phyloP scores from a whole-genome alignment of 495 filamentous ascomycete species.

The Aspergillus asperescens region DNA sequence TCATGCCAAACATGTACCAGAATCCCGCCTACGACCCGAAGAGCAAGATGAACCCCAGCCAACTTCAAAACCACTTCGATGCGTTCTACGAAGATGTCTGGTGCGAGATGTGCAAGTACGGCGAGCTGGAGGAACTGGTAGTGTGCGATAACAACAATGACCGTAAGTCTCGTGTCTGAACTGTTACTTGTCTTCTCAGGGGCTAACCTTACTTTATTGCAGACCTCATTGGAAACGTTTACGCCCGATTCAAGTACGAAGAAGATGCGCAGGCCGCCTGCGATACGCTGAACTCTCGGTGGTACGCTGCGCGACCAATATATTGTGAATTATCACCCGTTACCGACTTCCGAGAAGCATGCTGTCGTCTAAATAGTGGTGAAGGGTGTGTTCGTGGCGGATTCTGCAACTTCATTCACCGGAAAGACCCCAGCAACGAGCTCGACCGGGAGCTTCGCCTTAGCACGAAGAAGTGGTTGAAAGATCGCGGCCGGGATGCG shows the following conservation, averaged over 20 bases:
- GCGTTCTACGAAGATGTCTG: slow-evolving; percentile 99
- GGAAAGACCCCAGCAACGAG: slow-evolving; percentile 86
- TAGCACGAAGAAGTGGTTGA: slow-evolving; percentile 93
- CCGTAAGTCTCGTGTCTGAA: slow-evolving; percentile 51
- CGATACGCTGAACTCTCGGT: slow-evolving; percentile 87
- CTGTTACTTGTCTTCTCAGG: not conserved
- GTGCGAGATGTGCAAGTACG: slow-evolving; percentile 97
- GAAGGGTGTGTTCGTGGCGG: slow-evolving; percentile 95
- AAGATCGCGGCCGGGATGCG: slow-evolving; percentile 76
- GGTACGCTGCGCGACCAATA: slow-evolving; percentile 96
- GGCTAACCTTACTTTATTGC: slow-evolving; percentile 20
- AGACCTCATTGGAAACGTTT: slow-evolving; percentile 98
- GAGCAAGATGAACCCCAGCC: slow-evolving; percentile 88
- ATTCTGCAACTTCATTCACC: slow-evolving; percentile 99
- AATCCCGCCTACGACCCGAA: slow-evolving; percentile 97
- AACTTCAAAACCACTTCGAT: slow-evolving; percentile 98
- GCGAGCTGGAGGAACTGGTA: slow-evolving; percentile 83
- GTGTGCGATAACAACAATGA: slow-evolving; percentile 97
- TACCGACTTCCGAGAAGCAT: slow-evolving; percentile 97
- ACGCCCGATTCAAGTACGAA: slow-evolving; percentile 99
- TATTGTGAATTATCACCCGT: slow-evolving; percentile 97
- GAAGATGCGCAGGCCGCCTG: slow-evolving; percentile 89
- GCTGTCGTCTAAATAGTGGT: slow-evolving; percentile 87
- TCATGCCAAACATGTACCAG: slow-evolving; percentile 98
- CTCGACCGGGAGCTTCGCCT: slow-evolving; percentile 83